A percentile compares a stretch with the other conserved stretches of the same genome.
Conservation (phyloP, 179 eudicot species). For the Amaranthus tricolor region DNA sequence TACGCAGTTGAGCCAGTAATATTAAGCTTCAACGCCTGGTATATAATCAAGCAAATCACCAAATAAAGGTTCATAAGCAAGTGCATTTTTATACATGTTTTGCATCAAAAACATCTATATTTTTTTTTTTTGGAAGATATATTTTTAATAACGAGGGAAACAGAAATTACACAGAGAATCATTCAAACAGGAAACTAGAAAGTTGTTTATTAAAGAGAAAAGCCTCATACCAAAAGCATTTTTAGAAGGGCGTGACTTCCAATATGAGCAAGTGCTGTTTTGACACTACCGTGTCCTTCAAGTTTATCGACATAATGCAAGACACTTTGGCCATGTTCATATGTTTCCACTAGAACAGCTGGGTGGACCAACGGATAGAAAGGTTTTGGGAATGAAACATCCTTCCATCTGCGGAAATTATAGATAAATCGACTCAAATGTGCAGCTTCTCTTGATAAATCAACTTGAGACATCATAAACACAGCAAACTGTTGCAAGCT, state of each 20-base stretch:
- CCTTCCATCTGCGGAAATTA: slow-evolving; percentile 76
- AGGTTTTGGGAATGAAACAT: slow-evolving; percentile 91
- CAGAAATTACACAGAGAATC: neutral
- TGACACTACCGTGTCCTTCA: slow-evolving; percentile 59
- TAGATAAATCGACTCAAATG: slow-evolving; percentile 90
- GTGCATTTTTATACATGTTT: neutral
- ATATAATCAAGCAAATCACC: too few species aligned
- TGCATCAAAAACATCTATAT: neutral
- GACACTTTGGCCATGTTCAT: slow-evolving; percentile 81
- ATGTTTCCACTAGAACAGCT: slow-evolving; percentile 88
- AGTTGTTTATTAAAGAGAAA: neutral
- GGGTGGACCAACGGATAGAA: slow-evolving; percentile 92
- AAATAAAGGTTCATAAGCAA: neutral
- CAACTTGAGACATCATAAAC: slow-evolving; percentile 98
- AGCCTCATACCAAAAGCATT: slow-evolving; percentile 77
- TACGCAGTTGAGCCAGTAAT: neutral
- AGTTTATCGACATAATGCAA: slow-evolving; percentile 74
- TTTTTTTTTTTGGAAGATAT: neutral
- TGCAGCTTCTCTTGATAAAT: slow-evolving; percentile 94
- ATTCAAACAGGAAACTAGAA: neutral
- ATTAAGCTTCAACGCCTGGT: neutral
- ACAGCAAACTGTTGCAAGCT: slow-evolving; percentile 92
- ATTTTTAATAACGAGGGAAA: neutral
- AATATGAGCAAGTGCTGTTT: slow-evolving; percentile 83
- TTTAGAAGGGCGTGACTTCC: slow-evolving; percentile 92